Evolutionary conservation across 108 stramenopile genomes (phyloP).

Genomic region (Stephanodiscus triporus): DNA sequence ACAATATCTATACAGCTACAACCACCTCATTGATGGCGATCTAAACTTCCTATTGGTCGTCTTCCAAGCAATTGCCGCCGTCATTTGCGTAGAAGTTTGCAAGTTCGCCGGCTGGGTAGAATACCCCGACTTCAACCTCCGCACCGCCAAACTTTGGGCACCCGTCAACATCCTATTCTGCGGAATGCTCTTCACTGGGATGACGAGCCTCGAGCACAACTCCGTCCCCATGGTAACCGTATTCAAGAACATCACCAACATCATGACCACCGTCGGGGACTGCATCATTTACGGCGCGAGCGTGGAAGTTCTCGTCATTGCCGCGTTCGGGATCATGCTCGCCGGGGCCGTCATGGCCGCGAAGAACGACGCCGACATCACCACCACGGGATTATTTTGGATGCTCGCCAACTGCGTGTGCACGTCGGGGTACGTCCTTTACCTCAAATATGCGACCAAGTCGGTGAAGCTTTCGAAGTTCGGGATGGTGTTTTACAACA

Average conservation of each 20-base stretch:
- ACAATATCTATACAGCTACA: constrained; percentile 61
- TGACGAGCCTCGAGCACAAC: constrained; percentile 84
- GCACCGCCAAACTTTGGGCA: constrained; percentile 88
- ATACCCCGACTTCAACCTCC: constrained; percentile 76
- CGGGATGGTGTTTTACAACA: constrained; percentile 99
- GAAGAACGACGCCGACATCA: constrained; percentile 81
- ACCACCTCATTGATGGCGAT: constrained; percentile 73
- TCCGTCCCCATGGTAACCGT: constrained; percentile 97
- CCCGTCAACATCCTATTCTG: constrained; percentile 97
- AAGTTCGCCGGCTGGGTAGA: constrained; percentile 70
- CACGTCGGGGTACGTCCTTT: constrained; percentile 94
- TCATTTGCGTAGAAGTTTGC: constrained; percentile 69
- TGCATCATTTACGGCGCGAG: constrained; percentile 80
- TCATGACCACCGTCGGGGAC: constrained; percentile 88
- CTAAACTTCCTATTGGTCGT: constrained; percentile 85
- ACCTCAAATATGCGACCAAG: constrained; percentile 96
- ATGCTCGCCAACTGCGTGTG: constrained; percentile 91
- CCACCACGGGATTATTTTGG: constrained; percentile 88
- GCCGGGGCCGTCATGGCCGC: constrained; percentile 92
- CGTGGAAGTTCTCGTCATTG: constrained; percentile 75
- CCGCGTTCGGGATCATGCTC: constrained; percentile 93
- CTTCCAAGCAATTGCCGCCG: constrained; percentile 87
- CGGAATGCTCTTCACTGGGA: constrained; percentile 95
- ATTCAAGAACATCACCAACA: constrained; percentile 98
- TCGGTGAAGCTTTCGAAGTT: constrained; percentile 91